Conservation (phyloP, 805 yeast genomes). For the Pachysolen tannophilus region DNA sequence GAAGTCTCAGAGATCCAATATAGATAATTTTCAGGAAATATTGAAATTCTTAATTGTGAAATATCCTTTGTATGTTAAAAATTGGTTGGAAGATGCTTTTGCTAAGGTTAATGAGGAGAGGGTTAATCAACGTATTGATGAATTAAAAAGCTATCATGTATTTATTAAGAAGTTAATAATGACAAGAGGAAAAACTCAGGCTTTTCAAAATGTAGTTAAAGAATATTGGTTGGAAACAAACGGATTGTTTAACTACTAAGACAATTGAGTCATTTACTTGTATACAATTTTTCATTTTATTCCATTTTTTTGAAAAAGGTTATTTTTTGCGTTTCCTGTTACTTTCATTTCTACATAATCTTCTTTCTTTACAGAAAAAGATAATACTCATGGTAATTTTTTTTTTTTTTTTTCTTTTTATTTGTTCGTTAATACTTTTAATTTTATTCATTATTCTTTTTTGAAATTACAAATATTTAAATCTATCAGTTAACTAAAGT, state of each 20-base stretch:
- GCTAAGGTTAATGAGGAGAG: constrained; percentile 20
- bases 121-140: constrained; percentile 15
- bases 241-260: constrained; percentile 37
- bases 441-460: constrained; percentile 3
- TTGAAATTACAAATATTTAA: constrained; percentile 1
- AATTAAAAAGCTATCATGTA: constrained; percentile 25
- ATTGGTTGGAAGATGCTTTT: constrained; percentile 35
- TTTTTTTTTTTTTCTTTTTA: background rate
- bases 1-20: constrained; percentile 47
- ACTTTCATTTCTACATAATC: too few species aligned
- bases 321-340: too few species aligned
- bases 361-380: too few species aligned
- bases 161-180: constrained; percentile 48
- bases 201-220: constrained; percentile 35
- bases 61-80: constrained; percentile 31
- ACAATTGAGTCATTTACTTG: background rate
- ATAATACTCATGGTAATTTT: too few species aligned
- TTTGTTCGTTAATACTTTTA: background rate
- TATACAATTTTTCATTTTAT: too few species aligned
- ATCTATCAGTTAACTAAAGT: constrained; percentile 1
- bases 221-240: constrained; percentile 60
- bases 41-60: constrained; percentile 30
- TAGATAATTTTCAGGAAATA: constrained; percentile 50
- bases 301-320: too few species aligned
- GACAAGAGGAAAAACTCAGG: constrained; percentile 59